A percentile compares a stretch with the other conserved stretches of the same genome.
Evolutionary conservation across 2,329 filamentous ascomycete genomes (phyloP).

Genomic region (Ceratocystis ficicola): DNA sequence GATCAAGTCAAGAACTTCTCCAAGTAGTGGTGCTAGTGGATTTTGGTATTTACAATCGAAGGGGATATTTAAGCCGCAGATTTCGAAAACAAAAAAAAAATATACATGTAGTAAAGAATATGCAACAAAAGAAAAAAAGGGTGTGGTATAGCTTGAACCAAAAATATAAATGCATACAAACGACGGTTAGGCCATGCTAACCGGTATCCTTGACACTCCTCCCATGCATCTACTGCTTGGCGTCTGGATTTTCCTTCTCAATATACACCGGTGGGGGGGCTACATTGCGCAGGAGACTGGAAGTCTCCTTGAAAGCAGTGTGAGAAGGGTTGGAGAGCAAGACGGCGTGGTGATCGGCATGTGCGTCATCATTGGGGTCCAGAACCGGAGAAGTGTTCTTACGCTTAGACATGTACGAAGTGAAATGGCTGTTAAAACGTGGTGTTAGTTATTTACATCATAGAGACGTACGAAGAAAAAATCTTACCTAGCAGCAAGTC

Average conservation of each 20-base stretch:
- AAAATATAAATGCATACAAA: neutral
- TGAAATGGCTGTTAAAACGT: neutral
- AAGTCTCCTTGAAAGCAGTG: conserved; percentile 4
- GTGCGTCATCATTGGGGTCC: neutral
- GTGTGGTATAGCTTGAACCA: neutral
- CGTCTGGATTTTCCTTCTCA: neutral
- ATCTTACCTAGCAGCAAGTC: conserved; percentile 13
- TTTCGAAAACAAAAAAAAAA: neutral
- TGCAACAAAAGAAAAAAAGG: neutral
- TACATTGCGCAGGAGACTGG: conserved; percentile 11
- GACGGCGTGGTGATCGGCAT: neutral
- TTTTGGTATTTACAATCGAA: neutral
- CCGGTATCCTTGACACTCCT: neutral
- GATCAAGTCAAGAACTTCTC: too few species aligned
- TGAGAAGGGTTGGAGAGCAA: neutral
- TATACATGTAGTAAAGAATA: neutral
- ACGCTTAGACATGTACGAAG: neutral
- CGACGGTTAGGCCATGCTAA: too few species aligned
- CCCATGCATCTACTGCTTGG: neutral
- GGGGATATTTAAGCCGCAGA: neutral
- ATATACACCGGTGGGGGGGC: conserved; percentile 12
- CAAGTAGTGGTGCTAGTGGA: too few species aligned
- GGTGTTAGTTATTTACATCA: neutral
- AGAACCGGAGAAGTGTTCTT: neutral
- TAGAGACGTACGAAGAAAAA: too few species aligned